Base-by-base conservation (phyloP, 768 basidiomycete genomes). In the Sporobolomyces phaffii region DNA sequence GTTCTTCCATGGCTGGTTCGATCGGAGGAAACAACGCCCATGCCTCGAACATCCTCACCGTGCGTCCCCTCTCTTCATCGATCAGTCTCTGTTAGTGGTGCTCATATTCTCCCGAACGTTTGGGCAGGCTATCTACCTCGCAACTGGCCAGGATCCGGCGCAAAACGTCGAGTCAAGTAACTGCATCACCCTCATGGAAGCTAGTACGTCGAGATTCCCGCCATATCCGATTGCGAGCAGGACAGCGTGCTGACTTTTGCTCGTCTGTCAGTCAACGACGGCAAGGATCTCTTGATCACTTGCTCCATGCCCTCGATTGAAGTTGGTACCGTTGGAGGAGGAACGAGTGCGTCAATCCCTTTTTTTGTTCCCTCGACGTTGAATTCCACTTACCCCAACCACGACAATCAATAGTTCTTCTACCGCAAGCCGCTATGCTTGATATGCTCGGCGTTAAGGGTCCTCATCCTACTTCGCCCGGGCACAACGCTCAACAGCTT, bases 221-320 rank as follows among this genome's bases (percentile, higher is more conserved):
- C 36, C 48, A n/a, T n/a, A n/a, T n/a, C 41, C 22, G 18, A 24
- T 31, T 29, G 40, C 36, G 22, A 33, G 43, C 10, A 24, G 6
- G 17, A 49, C 7, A 49, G 31, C 22, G 10, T 13, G 20, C 48
- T 10, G 8, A 28, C 22, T 14, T 49, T n/a, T 14, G 72, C 61
- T 49, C n/a, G 34, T 24, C 44, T 38, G 17, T 41, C 53, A 52
- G 26, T 84, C 24, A 96, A 98, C 78, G 83, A 87, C 69, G 91
- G 89, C 57, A 81, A 90, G 73, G 96, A 98, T 76, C 82, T 98
- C 3, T 83, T 98, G 60, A 85, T 98, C 81, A 92, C 93, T 0
- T 82, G 93, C 58, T 86, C 91, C 11, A 98, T 99, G 96, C 96
- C 94, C n/a, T 96, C 87, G 34, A 91, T 99, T 77, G 96, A 99